These are phyloP conservation scores for Coniochaeta sp. DNA, from an alignment of 2,329 filamentous ascomycete genomes.

Conservation along the genomic window DNA sequence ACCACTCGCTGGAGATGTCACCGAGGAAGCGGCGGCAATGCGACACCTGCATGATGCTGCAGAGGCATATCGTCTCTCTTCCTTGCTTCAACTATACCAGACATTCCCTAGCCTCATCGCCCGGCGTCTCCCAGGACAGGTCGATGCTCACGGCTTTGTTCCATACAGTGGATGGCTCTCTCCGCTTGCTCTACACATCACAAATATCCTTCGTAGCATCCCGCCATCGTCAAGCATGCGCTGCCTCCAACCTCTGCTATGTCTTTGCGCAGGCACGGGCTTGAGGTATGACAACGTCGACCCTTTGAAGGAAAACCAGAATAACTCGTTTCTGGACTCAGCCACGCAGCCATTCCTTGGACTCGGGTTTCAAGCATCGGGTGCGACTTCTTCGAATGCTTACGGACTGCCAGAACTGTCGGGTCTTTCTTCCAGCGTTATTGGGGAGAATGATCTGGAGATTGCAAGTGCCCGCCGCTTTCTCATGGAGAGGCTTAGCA, in stretches of 20 bases:
- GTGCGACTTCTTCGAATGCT: background rate
- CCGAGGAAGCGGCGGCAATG: background rate
- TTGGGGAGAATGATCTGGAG: constrained; percentile 17
- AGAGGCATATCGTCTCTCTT: constrained; percentile 18
- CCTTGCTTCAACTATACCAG: constrained; percentile 18
- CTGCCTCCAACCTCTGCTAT: constrained; percentile 19
- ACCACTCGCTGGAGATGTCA: background rate
- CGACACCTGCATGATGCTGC: constrained; percentile 11
- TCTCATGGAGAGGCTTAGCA: constrained; percentile 27
- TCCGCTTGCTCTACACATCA: constrained; percentile 15
- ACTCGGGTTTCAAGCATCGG: background rate
- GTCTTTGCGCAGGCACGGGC: constrained; percentile 18
- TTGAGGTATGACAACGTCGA: constrained; percentile 14
- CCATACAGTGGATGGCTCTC: constrained; percentile 14
- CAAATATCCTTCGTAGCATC: constrained; percentile 12
- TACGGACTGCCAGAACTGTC: background rate
- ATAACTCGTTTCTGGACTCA: background rate
- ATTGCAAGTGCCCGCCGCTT: constrained; percentile 29
- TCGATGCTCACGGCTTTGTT: constrained; percentile 7
- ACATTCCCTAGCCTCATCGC: constrained; percentile 16
- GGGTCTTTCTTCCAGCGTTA: background rate
- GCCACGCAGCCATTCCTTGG: background rate
- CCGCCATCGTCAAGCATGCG: constrained; percentile 11
- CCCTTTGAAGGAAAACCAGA: constrained; percentile 3
- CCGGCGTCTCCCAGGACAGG: constrained; percentile 10